Conservation (phyloP, 2,329 filamentous ascomycete species). For the Cladophialophora exuberans region DNA sequence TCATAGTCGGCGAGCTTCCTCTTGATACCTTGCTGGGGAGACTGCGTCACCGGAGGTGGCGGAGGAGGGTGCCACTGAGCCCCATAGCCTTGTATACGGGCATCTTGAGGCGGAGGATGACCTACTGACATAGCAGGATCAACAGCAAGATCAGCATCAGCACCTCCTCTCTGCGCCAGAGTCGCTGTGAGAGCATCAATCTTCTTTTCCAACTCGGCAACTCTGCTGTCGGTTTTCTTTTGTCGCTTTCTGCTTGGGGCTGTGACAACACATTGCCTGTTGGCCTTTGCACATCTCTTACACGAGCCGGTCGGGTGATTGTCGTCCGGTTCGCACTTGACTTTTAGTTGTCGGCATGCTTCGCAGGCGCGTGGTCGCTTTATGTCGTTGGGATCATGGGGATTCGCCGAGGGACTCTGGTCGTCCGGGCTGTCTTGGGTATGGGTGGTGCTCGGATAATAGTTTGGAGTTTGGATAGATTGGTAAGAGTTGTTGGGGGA, state of each 20-base stretch:
- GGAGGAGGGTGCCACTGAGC: constrained; percentile 30
- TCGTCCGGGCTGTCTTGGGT: constrained; percentile 32
- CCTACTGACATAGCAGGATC: constrained; percentile 28
- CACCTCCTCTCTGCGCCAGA: constrained; percentile 60
- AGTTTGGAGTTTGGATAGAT: constrained; percentile 31
- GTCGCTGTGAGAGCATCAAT: constrained; percentile 86
- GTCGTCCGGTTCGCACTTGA: constrained; percentile 79
- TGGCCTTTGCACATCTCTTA: constrained; percentile 77
- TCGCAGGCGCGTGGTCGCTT: constrained; percentile 75
- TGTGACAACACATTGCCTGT: constrained; percentile 76
- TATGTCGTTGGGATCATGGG: constrained; percentile 50
- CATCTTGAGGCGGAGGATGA: constrained; percentile 16
- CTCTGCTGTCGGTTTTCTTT: constrained; percentile 88
- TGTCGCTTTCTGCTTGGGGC: constrained; percentile 76
- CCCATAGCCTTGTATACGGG: constrained; percentile 18
- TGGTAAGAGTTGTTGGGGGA: constrained; percentile 32
- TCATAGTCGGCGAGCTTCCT: constrained; percentile 30
- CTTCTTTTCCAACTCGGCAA: constrained; percentile 89
- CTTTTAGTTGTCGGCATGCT: constrained; percentile 74
- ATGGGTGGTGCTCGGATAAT: constrained; percentile 28
- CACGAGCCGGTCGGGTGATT: constrained; percentile 66
- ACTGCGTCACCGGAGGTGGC: constrained; percentile 15
- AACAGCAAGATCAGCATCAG: constrained; percentile 30
- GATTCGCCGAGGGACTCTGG: constrained; percentile 28
- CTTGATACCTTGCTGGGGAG: constrained; percentile 29